Evolutionary conservation across 1,284 basidiomycete species (phyloP).

Genomic region (Flammula alnicola): DNA sequence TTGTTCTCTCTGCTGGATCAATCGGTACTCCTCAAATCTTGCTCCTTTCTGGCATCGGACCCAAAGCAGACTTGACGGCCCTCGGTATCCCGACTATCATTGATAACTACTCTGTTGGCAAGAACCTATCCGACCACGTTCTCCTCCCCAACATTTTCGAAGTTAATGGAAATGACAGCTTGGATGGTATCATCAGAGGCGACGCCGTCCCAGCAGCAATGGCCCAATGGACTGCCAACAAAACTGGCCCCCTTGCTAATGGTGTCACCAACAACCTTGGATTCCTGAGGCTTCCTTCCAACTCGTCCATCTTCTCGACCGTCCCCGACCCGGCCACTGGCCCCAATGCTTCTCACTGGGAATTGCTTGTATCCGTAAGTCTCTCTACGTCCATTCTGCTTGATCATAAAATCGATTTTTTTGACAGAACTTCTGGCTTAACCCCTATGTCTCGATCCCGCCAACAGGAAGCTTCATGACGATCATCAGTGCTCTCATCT

Average conservation of each 20-base stretch:
- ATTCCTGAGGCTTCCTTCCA: constrained; percentile 35
- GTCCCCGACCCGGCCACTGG: constrained; percentile 41
- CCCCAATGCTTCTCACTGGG: constrained; percentile 33
- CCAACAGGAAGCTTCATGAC: constrained; percentile 35
- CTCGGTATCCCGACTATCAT: too few species aligned
- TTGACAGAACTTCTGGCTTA: constrained; percentile 11
- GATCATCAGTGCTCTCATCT: constrained; percentile 30
- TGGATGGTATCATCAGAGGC: constrained; percentile 29
- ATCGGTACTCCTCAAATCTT: too few species aligned
- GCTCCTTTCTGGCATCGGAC: too few species aligned
- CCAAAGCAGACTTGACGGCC: too few species aligned
- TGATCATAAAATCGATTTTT: neutral
- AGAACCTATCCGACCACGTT: constrained; percentile 46
- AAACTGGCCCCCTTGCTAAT: constrained; percentile 27
- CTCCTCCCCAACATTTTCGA: constrained; percentile 31
- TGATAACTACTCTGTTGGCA: too few species aligned
- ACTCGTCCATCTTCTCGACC: constrained; percentile 33
- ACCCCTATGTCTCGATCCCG: constrained; percentile 19
- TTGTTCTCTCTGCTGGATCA: too few species aligned
- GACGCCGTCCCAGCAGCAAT: constrained; percentile 16
- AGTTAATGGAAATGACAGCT: constrained; percentile 31
- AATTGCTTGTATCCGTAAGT: constrained; percentile 27
- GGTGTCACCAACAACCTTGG: constrained; percentile 20
- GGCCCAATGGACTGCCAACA: constrained; percentile 22
- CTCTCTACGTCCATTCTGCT: neutral